Evolutionary conservation across 768 basidiomycete species (phyloP).

Genomic region (Tylopilus intermedius): DNA sequence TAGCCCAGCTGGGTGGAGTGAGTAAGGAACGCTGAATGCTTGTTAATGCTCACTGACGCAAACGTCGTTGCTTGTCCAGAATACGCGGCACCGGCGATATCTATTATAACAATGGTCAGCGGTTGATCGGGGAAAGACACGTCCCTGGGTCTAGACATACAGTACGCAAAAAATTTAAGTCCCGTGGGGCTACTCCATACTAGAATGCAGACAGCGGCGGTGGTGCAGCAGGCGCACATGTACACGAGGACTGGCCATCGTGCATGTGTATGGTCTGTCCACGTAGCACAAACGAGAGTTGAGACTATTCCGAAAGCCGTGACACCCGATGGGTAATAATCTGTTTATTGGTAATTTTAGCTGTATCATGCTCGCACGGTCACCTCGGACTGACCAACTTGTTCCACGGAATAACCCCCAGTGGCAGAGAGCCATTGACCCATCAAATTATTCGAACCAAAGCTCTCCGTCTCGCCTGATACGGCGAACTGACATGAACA

Average conservation of each 20-base stretch:
- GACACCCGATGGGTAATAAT: slow-evolving; percentile 58
- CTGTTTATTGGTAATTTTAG: slow-evolving; percentile 17
- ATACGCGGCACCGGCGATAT: slow-evolving; percentile 62
- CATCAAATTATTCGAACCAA: slow-evolving; percentile 70
- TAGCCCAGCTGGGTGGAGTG: slow-evolving; percentile 56
- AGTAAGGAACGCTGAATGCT: neutral
- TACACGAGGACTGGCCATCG: slow-evolving; percentile 65
- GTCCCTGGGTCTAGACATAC: slow-evolving; percentile 31
- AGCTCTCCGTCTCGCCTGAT: slow-evolving; percentile 63
- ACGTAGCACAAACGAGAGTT: slow-evolving; percentile 56
- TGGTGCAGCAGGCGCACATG: slow-evolving; percentile 52
- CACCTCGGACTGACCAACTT: slow-evolving; percentile 40
- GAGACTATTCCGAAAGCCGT: slow-evolving; percentile 63
- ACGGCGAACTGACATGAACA: slow-evolving; percentile 47
- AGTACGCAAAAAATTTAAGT: slow-evolving; percentile 75
- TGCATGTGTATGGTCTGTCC: slow-evolving; percentile 54
- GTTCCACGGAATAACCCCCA: slow-evolving; percentile 58
- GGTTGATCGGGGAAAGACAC: neutral
- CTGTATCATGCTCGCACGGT: neutral
- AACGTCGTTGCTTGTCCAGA: slow-evolving; percentile 76
- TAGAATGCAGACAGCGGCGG: slow-evolving; percentile 53
- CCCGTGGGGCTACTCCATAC: slow-evolving; percentile 55
- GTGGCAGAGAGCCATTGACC: slow-evolving; percentile 64
- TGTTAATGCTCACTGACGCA: slow-evolving; percentile 39
- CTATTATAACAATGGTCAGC: slow-evolving; percentile 23